Conservation (phyloP, 495 filamentous ascomycete genomes). For the Tuber umbilicatum region DNA sequence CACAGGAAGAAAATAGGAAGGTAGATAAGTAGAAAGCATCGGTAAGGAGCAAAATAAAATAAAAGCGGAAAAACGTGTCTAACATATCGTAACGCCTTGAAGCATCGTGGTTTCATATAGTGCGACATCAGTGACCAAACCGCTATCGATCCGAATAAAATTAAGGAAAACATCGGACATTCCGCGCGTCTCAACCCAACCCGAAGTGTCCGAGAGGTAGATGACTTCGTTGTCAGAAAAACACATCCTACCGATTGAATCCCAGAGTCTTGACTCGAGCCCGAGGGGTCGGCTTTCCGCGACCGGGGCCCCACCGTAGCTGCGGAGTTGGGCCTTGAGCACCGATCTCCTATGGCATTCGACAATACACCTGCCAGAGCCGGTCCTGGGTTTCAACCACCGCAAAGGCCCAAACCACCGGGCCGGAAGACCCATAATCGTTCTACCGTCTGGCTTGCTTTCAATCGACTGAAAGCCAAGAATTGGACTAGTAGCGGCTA, state of each 20-base stretch:
- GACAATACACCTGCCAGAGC: constrained; percentile 33
- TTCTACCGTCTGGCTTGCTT: constrained; percentile 9
- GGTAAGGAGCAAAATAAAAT: not conserved
- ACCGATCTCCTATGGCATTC: constrained; percentile 23
- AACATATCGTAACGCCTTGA: constrained; percentile 33
- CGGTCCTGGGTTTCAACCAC: constrained; percentile 34
- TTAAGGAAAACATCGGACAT: constrained; percentile 26
- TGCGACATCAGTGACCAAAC: constrained; percentile 19
- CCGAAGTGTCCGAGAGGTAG: constrained; percentile 15
- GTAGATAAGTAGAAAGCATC: not conserved
- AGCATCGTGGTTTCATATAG: constrained; percentile 29
- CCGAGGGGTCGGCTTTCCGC: not conserved
- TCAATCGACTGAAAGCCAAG: constrained; percentile 32
- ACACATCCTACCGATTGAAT: constrained; percentile 20
- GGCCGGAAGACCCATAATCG: constrained; percentile 28
- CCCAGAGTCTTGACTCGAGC: constrained; percentile 24
- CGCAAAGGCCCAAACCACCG: constrained; percentile 37
- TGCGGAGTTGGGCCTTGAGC: constrained; percentile 9
- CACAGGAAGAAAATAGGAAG: not conserved
- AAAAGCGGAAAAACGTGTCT: not conserved
- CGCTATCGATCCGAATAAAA: constrained; percentile 24
- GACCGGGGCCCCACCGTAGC: constrained; percentile 5
- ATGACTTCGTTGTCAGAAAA: constrained; percentile 10
- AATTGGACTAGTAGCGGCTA: constrained; percentile 32
- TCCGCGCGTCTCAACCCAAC: not conserved